These are phyloP conservation scores for Xylaria hypoxylon DNA, from an alignment of 2,329 filamentous ascomycete species.

Conservation along the genomic window DNA sequence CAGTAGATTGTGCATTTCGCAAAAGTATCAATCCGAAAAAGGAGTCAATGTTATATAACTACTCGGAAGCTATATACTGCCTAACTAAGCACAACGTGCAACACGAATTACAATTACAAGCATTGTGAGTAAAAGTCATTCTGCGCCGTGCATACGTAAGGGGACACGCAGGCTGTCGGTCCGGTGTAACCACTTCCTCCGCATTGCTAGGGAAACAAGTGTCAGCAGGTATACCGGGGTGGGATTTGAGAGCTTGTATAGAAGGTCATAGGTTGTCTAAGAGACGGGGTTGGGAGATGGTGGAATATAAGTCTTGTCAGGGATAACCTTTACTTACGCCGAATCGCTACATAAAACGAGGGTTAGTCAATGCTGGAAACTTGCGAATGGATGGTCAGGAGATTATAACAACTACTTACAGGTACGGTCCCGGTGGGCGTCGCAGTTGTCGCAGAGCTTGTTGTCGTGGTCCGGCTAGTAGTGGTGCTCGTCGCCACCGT, in stretches of 20 bases:
- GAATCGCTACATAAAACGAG: constrained; percentile 5
- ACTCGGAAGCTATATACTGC: constrained; percentile 27
- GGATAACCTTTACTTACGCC: constrained; percentile 23
- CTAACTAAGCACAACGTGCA: not conserved
- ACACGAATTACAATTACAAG: constrained; percentile 22
- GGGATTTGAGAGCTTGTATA: not conserved
- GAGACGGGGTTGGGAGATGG: not conserved
- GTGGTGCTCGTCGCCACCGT: constrained; percentile 17
- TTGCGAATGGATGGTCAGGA: not conserved
- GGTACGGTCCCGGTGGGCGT: constrained; percentile 21
- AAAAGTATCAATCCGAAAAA: not conserved
- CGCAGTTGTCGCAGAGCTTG: constrained; percentile 19
- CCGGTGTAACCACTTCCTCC: constrained; percentile 39
- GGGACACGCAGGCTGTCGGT: constrained; percentile 36
- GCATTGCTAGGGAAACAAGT: constrained; percentile 34
- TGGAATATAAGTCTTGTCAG: not conserved
- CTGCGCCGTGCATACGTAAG: constrained; percentile 38
- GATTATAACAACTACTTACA: constrained; percentile 22
- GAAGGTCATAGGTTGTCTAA: not conserved
- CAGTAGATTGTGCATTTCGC: no score
- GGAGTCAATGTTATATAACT: not conserved
- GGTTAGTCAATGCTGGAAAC: constrained; percentile 7
- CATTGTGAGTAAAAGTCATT: constrained; percentile 42
- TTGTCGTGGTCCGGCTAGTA: constrained; percentile 7
- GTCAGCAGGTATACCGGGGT: constrained; percentile 7